Evolutionary conservation across 441 rosid species (phyloP), one percentile per base, ranked within the genome.

Genomic region (Croton setiger): DNA sequence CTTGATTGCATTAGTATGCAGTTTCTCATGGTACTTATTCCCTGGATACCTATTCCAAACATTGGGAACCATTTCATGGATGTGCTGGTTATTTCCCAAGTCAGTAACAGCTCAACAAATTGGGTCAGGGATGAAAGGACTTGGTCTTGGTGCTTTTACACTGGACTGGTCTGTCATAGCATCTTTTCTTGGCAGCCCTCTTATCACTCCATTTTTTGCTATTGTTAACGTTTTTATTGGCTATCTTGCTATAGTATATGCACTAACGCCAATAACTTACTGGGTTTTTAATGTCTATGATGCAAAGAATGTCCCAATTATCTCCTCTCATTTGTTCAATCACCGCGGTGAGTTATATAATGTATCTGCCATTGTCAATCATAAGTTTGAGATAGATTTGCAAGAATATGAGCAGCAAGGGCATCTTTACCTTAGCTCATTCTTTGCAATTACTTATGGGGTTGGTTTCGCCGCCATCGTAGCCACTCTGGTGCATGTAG

Each of bases 251-350:
- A 36, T 66, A 1, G 18, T 79, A 1, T 79, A 79, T 55, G 18
- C 73, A 4, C 57, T 73, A 2, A 69, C 44, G 20, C 82, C 82
- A 27, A 11, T 65, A 6, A 52, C 69, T 35, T 75, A 75, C 41
- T 79, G 82, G 82, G 75, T 77, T 5, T 55, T 79, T 1, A 36
- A 76, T 49, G 13, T 77, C 35, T 88, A 85, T 27, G 69, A 63
- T 36, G 87, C 91, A n/a, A 44, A 77, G 7, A 86, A 35, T 64
- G 87, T 85, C 78, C 93, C 90, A 0, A 82, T 90, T 58, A 81
- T 86, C 78, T 86, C 93, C 21, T 78, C 90, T 1, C 83, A 86
- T 52, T 64, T 88, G 68, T 90, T 76, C 72, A 70, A 82, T 70
- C 12, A 60, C 63, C 37, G 54, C 45, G 88, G 88, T 7, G 78